These are phyloP conservation scores for Curvularia lunata DNA, from an alignment of 2,329 filamentous ascomycete species.

Conservation along the genomic window DNA sequence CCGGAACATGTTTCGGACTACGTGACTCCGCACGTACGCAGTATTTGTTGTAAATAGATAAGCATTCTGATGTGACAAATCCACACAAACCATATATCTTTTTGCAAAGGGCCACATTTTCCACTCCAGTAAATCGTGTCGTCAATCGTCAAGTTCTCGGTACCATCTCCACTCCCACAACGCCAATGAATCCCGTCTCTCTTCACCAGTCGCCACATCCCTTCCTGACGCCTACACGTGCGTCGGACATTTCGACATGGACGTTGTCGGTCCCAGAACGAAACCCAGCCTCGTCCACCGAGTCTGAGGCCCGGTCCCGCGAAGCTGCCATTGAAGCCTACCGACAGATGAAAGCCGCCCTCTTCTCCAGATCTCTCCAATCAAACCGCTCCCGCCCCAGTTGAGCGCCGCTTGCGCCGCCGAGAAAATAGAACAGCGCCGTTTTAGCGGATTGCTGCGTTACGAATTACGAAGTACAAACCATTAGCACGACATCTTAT, in stretches of 20 bases:
- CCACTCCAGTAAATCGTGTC: constrained; percentile 18
- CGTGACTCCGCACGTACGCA: background rate
- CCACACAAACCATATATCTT: constrained; percentile 21
- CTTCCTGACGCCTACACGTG: constrained; percentile 37
- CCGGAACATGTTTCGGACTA: constrained; percentile 10
- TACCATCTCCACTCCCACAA: constrained; percentile 27
- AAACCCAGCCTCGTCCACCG: constrained; percentile 9
- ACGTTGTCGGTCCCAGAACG: constrained; percentile 37
- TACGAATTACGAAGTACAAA: constrained; percentile 5
- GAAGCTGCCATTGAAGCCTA: constrained; percentile 46
- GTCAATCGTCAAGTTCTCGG: constrained; percentile 18
- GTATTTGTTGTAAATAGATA: background rate
- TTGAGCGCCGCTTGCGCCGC: constrained; percentile 1
- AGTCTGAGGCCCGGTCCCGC: constrained; percentile 26
- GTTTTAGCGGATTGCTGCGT: background rate
- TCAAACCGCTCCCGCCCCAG: constrained; percentile 7
- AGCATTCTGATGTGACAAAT: constrained; percentile 26
- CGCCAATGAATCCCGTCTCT: constrained; percentile 24
- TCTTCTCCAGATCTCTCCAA: constrained; percentile 46
- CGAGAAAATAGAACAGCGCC: background rate
- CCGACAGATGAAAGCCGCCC: constrained; percentile 38
- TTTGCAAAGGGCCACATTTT: background rate
- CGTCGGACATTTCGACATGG: constrained; percentile 43
- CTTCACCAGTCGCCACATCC: constrained; percentile 30
- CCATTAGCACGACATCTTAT: constrained; percentile 7